These are phyloP conservation scores for Aspergillus ruber DNA, from an alignment of 2,329 filamentous ascomycete genomes.

Conservation along the genomic window DNA sequence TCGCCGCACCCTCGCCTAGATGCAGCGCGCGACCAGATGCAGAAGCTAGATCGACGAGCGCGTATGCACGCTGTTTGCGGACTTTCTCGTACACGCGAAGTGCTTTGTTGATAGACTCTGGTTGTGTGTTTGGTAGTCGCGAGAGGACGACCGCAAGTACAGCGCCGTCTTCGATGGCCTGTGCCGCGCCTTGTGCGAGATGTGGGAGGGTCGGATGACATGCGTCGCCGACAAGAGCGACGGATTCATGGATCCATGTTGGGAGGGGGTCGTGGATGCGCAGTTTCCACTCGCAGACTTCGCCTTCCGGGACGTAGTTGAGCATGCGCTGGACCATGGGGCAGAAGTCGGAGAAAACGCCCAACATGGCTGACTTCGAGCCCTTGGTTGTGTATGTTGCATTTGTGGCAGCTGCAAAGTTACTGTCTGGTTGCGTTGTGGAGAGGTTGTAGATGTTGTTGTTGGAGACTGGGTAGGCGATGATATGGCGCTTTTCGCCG, in stretches of 20 bases:
- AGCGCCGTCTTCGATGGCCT: conserved; percentile 57
- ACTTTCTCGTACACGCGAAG: conserved; percentile 51
- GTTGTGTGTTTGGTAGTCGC: conserved; percentile 40
- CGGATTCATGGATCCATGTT: conserved; percentile 51
- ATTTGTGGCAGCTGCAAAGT: conserved; percentile 51
- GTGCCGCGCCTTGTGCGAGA: conserved; percentile 57
- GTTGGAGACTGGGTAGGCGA: conserved; percentile 57
- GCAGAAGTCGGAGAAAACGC: conserved; percentile 54
- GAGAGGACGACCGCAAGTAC: conserved; percentile 48
- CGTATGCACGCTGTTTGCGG: conserved; percentile 50
- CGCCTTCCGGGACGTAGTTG: conserved; percentile 54
- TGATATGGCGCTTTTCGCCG: conserved; percentile 57
- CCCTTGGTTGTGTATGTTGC: conserved; percentile 58
- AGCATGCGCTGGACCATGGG: conserved; percentile 56
- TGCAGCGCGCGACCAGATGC: conserved; percentile 49
- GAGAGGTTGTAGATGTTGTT: conserved; percentile 63
- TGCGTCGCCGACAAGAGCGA: conserved; percentile 52
- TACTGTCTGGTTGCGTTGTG: conserved; percentile 53
- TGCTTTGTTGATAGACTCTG: conserved; percentile 45
- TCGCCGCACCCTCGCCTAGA: conserved; percentile 51
- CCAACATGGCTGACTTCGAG: conserved; percentile 54
- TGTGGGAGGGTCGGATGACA: conserved; percentile 59
- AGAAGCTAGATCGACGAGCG: conserved; percentile 50
- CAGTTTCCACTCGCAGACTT: conserved; percentile 61
- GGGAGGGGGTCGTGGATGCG: conserved; percentile 55